Base-by-base conservation (phyloP, 176 grass and related monocot genomes). In the Zoysia japonica region DNA sequence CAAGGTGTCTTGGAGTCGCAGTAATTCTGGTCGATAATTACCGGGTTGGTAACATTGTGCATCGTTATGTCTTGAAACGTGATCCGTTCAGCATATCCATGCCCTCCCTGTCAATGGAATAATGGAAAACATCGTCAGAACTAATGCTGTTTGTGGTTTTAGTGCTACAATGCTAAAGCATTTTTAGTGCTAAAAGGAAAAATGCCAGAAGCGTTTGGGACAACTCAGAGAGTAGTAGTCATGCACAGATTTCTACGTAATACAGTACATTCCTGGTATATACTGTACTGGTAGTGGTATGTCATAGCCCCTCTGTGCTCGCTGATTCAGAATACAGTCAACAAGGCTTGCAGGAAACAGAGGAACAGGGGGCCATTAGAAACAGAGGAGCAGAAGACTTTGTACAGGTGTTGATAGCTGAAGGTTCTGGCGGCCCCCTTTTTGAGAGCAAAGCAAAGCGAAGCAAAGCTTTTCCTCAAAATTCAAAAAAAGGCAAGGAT, bases 21-120 rank as follows among this genome's bases (percentile, higher is more conserved):
- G 46, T 97, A 97, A 15, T 91, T 89, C 13, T 97, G 94, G 9
- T 97, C 72, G 43, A 97, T 97, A 42, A 93, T 84, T 76, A 93
- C 71, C 11, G 91, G 89, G 35, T 91, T 89, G 1, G 85, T 74
- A 65, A 97, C 94, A 15, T 88, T 86, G 1, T 76, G 70, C 89
- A 97, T 87, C 5, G 10, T 45, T 60, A 97, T 72, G 46, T 97
- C 87, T 69, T 81, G 81, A 57, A 91, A 97, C 16, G 68, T 79
- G n/a, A 93, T 97, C 28, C 86, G 83, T 49, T 81, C 86, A 2
- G 87, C 94, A 8, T 68, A 89, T 9, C 94, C 91, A 53, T 83
- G 39, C 16, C 91, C 91, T 78, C 91, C 94, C 91, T 97, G 78
- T 63, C 7, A 52, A 47, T 39, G 14, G 16, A 63, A 56, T n/a